Conservation (phyloP, 2,329 filamentous ascomycete species). For the Pseudogymnoascus sp. region DNA sequence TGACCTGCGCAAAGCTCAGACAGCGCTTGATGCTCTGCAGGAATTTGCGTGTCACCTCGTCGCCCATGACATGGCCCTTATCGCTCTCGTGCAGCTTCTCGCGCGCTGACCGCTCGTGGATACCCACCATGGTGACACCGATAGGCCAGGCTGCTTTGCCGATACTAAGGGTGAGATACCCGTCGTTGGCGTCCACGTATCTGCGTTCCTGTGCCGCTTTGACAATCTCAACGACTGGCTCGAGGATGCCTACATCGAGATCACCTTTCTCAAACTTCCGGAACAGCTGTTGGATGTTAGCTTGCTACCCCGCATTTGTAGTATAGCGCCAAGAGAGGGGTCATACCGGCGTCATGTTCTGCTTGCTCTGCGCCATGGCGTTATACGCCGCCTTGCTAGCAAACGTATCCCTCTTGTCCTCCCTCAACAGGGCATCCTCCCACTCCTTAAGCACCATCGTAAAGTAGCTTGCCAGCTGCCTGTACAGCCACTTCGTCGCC, state of each 20-base stretch:
- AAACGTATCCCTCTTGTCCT: conserved; percentile 56
- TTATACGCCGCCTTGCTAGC: conserved; percentile 75
- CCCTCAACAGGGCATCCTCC: conserved; percentile 68
- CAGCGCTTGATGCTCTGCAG: conserved; percentile 97
- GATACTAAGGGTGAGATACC: conserved; percentile 86
- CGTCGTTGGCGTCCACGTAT: conserved; percentile 95
- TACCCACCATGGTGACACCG: conserved; percentile 99
- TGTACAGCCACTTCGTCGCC: conserved; percentile 65
- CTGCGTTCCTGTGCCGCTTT: conserved; percentile 80
- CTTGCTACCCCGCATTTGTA: background rate
- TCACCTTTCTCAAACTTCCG: conserved; percentile 79
- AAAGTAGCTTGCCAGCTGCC: conserved; percentile 91
- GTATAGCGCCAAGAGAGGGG: background rate
- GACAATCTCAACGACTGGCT: conserved; percentile 85
- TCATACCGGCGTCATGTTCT: conserved; percentile 72
- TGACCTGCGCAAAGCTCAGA: conserved; percentile 90
- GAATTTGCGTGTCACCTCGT: conserved; percentile 92
- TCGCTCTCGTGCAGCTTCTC: conserved; percentile 89
- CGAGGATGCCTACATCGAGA: conserved; percentile 70
- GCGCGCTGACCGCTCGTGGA: conserved; percentile 90
- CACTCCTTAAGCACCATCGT: conserved; percentile 91
- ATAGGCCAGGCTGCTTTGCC: conserved; percentile 98
- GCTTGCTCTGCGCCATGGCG: conserved; percentile 79
- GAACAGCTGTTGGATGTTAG: conserved; percentile 53
- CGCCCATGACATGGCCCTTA: conserved; percentile 93